Evolutionary conservation across 2,329 filamentous ascomycete species (phyloP).

Genomic region (Aphanocladium album): DNA sequence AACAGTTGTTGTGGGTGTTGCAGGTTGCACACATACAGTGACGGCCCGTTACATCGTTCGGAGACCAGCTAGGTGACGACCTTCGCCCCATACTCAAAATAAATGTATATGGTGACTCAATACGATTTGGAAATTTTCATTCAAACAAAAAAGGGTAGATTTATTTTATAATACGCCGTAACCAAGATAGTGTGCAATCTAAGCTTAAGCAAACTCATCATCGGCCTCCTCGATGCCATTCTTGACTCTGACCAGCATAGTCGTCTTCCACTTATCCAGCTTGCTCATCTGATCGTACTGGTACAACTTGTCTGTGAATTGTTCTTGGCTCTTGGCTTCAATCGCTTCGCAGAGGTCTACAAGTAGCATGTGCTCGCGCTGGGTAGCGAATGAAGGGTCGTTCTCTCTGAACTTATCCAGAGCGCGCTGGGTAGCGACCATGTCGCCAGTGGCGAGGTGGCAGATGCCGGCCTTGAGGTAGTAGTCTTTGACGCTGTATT

Average conservation of each 20-base stretch:
- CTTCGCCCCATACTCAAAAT: background rate
- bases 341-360: slow-evolving; percentile 70
- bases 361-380: slow-evolving; percentile 77
- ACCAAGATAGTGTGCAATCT: slow-evolving; percentile 5
- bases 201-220: slow-evolving; percentile 36
- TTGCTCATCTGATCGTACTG: slow-evolving; percentile 90
- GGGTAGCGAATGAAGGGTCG: slow-evolving; percentile 70
- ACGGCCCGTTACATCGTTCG: background rate
- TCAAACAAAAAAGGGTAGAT: background rate
- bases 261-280: slow-evolving; percentile 96
- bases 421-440: slow-evolving; percentile 72
- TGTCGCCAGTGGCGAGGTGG: slow-evolving; percentile 68
- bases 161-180: slow-evolving; percentile 4
- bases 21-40: background rate
- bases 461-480: slow-evolving; percentile 92
- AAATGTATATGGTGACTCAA: background rate
- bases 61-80: background rate
- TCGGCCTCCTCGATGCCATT: slow-evolving; percentile 63
- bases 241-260: slow-evolving; percentile 77
- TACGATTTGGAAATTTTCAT: too few relatives aligned
- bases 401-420: slow-evolving; percentile 77
- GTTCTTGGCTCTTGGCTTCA: slow-evolving; percentile 72
- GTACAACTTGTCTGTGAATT: slow-evolving; percentile 80
- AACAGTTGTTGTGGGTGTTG: background rate
- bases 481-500: slow-evolving; percentile 92